Evolutionary conservation across 768 basidiomycete species (phyloP), one percentile per base, ranked within the genome.

Genomic region (Cystobasidium tubakii): DNA sequence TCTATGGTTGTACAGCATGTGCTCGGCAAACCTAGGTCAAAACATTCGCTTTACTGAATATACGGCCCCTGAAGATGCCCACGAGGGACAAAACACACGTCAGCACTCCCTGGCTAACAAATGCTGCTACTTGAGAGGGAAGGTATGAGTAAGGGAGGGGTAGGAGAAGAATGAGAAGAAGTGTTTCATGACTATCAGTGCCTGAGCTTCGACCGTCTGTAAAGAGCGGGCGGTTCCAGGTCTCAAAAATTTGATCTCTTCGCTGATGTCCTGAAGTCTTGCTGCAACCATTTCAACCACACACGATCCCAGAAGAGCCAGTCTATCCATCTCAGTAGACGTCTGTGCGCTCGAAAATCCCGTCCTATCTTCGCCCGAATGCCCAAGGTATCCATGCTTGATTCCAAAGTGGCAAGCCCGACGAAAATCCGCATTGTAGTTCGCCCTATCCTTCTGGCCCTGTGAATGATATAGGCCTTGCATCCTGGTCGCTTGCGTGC

Each of bases 401-500:
- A 15, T 3, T n/a, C n/a, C 12, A 9, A 50, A 6, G 42, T 10
- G 39, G 25, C 34, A n/a, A n/a, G 27, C 31, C 34, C 29, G 12
- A 33, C 4, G 46, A 10, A 13, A 2, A 17, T 54, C 42, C 44
- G 3, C 25, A 4, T 3, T 10, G 39, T n/a, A 10, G 3, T 25
- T 10, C 23, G 6, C 3, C 50, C n/a, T 46, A 17, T 50, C 7
- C 17, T 31, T 55, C 21, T 17, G 25, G 12, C 12, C 29, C 12
- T 15, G n/a, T 54, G 25, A 2, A 31, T 12, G 29, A 71, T 71
- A 54, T 71, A 33, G 31, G 23, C 69, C 29, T 53, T 71, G 53
- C 55, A 71, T 71, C 69, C 69, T 71, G 69, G 69, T 71, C 55
- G n/a, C 29, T 3, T 29, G 31, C 57, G 10, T 62, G 36, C 57